These are phyloP conservation scores for Trichopus zeylanicus DNA, from an alignment of 116 monocot genomes.

Conservation along the genomic window DNA sequence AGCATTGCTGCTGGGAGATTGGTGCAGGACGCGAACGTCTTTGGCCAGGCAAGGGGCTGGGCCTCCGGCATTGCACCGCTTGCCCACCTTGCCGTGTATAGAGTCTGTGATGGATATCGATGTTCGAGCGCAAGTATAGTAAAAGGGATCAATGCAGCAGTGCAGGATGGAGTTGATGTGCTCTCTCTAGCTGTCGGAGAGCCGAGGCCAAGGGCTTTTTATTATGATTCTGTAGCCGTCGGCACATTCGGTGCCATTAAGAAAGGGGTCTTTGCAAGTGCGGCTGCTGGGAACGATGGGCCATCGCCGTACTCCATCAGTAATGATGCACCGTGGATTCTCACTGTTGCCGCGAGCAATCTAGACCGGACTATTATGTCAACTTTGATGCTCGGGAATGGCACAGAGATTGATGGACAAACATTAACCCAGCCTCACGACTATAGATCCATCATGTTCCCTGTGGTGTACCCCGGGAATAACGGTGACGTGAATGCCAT, in stretches of 20 bases:
- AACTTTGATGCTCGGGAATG: constrained; percentile 3
- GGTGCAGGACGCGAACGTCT: not conserved
- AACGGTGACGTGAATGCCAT: not conserved
- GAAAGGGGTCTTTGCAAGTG: not conserved
- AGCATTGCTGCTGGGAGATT: constrained; percentile 3
- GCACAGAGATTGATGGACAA: not conserved
- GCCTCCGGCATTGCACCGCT: constrained; percentile 10
- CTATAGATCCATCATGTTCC: not conserved
- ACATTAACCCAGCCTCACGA: not conserved
- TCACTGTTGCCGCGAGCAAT: constrained; percentile 3
- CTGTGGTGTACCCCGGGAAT: not conserved
- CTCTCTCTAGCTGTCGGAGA: not conserved
- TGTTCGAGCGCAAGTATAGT: not conserved
- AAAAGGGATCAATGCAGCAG: not conserved
- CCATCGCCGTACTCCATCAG: not conserved
- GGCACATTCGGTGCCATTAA: not conserved
- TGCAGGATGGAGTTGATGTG: not conserved
- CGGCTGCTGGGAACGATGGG: not conserved
- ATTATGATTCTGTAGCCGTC: not conserved
- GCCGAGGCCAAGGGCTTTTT: not conserved
- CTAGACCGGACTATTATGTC: not conserved
- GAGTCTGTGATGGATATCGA: not conserved
- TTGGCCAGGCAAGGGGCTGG: not conserved
- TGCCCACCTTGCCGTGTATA: constrained; percentile 10
- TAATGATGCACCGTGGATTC: not conserved